phyloP scores from a whole-genome alignment of 257 asterid species.

The Solanum medicagineum region DNA sequence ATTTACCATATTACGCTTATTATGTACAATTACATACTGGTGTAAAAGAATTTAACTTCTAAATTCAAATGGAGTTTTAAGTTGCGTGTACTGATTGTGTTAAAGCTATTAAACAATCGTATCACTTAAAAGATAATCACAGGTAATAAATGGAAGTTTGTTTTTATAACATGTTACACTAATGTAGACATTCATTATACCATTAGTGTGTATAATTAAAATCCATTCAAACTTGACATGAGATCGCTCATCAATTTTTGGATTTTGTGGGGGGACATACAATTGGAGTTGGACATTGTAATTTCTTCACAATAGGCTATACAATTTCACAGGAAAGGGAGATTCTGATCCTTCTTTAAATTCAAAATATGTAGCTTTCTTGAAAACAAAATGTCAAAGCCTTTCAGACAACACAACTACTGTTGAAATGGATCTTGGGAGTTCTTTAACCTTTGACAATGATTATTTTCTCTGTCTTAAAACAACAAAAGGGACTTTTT shows the following conservation, averaged over 20 bases:
- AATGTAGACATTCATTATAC: too few species aligned
- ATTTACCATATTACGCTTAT: background rate
- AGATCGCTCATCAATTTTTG: background rate
- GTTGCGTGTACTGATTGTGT: background rate
- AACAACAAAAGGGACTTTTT: background rate
- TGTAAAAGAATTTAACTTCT: background rate
- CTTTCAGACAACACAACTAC: slow-evolving; percentile 15
- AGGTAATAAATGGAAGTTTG: too few species aligned
- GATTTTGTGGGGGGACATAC: slow-evolving; percentile 34
- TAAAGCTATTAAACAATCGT: too few species aligned
- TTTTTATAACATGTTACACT: too few species aligned
- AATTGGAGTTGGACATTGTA: slow-evolving; percentile 33
- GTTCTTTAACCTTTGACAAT: slow-evolving; percentile 14
- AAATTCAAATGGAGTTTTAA: background rate
- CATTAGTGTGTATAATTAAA: too few species aligned
- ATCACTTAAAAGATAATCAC: too few species aligned
- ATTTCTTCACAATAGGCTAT: slow-evolving; percentile 27
- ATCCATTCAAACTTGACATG: background rate
- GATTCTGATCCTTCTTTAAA: slow-evolving; percentile 31
- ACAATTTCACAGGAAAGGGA: slow-evolving; percentile 34
- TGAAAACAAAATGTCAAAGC: slow-evolving; percentile 10
- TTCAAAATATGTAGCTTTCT: slow-evolving; percentile 2
- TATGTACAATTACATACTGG: background rate
- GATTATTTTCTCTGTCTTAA: background rate
- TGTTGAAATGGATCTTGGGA: slow-evolving; percentile 19